phyloP scores from a whole-genome alignment of 352 stramenopile genomes.

The Nothophytophthora sp. region DNA sequence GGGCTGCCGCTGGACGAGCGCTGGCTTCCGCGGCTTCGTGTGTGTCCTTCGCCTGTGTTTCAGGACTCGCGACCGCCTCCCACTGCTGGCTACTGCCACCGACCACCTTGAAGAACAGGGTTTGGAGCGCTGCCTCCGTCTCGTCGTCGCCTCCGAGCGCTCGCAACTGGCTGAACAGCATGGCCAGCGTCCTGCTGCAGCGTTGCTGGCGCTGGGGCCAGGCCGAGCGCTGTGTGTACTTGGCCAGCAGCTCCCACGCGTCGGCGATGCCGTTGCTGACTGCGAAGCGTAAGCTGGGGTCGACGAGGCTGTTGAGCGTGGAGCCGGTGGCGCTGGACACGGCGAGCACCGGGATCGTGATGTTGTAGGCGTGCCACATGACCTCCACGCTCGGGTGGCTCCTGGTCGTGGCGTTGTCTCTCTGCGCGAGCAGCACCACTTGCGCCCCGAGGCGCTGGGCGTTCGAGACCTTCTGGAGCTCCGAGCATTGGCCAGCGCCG shows the following conservation, averaged over 20 bases:
- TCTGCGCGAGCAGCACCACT: constrained; percentile 32
- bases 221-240: constrained; percentile 26
- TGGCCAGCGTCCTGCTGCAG: constrained; percentile 25
- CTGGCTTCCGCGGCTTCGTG: neutral
- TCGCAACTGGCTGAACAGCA: constrained; percentile 17
- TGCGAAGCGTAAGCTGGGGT: constrained; percentile 33
- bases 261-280: constrained; percentile 46
- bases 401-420: constrained; percentile 25
- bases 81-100: constrained; percentile 35
- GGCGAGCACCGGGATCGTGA: constrained; percentile 49
- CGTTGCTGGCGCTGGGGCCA: constrained; percentile 55
- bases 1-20: neutral
- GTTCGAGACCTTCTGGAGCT: constrained; percentile 44
- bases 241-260: constrained; percentile 46
- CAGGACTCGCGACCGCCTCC: constrained; percentile 19
- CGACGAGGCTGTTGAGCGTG: constrained; percentile 23
- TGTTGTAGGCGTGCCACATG: constrained; percentile 69
- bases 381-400: constrained; percentile 40
- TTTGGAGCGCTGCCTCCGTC: constrained; percentile 38
- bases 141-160: constrained; percentile 18
- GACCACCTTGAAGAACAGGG: constrained; percentile 40
- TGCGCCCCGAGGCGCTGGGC: constrained; percentile 42
- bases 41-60: constrained; percentile 1
- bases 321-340: constrained; percentile 36
- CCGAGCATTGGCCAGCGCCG: constrained; percentile 23